A percentile compares a stretch with the other conserved stretches of the same genome.
Evolutionary conservation across 2,329 filamentous ascomycete species (phyloP).

Genomic region (Paecilomyces variotii): DNA sequence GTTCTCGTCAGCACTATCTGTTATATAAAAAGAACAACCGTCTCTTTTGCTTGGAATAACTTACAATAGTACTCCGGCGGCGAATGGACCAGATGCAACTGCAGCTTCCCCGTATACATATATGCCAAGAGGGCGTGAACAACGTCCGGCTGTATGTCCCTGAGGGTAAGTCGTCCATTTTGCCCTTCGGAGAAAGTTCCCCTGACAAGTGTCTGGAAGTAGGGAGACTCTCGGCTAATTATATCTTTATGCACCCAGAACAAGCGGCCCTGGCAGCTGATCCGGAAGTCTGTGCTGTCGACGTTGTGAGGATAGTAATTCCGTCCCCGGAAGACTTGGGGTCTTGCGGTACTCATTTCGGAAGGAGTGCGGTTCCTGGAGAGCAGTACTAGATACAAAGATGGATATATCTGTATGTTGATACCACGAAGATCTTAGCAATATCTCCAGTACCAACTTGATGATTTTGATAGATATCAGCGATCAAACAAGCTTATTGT

Average conservation of each 20-base stretch:
- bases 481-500: neutral
- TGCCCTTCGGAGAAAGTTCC: conserved; percentile 17
- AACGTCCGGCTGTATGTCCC: conserved; percentile 8
- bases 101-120: conserved; percentile 6
- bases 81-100: neutral
- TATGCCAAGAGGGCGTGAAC: conserved; percentile 8
- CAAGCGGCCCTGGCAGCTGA: conserved; percentile 19
- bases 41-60: neutral
- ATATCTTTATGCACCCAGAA: conserved; percentile 29
- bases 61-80: neutral
- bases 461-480: no score
- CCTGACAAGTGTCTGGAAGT: conserved; percentile 22
- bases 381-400: no score
- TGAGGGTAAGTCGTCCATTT: conserved; percentile 4
- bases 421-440: no score
- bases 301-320: neutral
- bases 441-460: no score
- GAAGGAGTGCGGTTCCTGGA: no score
- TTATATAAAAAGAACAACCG: neutral
- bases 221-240: conserved; percentile 27
- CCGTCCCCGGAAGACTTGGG: neutral
- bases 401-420: no score
- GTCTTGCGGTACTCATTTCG: neutral
- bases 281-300: conserved; percentile 26
- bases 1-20: neutral